Percentiles rank a stretch among this genome's conserved stretches.
phyloP scores from a whole-genome alignment of 192 early-diverging fungal species.

The Rhizophagus clarus region DNA sequence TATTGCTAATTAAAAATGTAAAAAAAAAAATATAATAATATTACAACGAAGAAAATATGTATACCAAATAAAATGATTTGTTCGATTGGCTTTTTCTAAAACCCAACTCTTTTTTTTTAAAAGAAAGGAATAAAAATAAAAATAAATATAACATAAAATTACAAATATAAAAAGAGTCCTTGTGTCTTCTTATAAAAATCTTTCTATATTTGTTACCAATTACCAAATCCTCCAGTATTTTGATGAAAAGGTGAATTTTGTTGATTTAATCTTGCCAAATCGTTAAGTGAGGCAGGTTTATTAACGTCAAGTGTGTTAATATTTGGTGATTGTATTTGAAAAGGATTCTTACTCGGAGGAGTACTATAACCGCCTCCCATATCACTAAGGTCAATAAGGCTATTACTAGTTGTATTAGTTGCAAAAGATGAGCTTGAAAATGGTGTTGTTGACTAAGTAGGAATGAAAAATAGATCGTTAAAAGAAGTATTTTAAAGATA shows the following conservation, averaged over 20 bases:
- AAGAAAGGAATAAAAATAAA: background rate
- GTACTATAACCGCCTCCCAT: background rate
- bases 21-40: background rate
- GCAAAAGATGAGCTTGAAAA: conserved; percentile 15
- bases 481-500: background rate
- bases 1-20: too few relatives aligned
- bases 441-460: conserved; percentile 3
- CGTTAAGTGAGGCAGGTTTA: background rate
- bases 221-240: background rate
- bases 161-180: background rate
- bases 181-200: background rate
- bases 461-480: background rate
- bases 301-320: background rate
- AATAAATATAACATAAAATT: too few relatives aligned
- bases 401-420: conserved; percentile 4
- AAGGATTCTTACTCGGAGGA: conserved; percentile 19
- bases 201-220: background rate
- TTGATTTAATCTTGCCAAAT: background rate
- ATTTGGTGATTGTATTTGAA: conserved; percentile 9
- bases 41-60: background rate
- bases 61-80: background rate
- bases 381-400: conserved; percentile 14
- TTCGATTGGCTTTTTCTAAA: too few relatives aligned
- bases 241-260: background rate
- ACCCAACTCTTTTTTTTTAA: background rate